These are phyloP conservation scores for Alternaria viburni DNA, from an alignment of 2,329 filamentous ascomycete genomes.

Conservation along the genomic window DNA sequence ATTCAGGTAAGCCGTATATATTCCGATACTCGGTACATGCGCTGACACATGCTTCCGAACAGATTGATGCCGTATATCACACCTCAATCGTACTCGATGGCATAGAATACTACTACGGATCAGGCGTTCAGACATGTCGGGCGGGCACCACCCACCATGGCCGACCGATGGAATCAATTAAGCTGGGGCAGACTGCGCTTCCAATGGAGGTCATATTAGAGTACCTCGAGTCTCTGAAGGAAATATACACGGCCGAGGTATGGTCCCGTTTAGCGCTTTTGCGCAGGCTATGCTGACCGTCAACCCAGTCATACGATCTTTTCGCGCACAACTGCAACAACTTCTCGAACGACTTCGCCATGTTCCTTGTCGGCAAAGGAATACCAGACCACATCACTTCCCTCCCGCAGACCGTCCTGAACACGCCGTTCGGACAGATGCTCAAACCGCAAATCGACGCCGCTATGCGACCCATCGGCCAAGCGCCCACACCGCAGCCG, in stretches of 20 bases:
- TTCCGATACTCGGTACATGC: background rate
- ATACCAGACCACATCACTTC: constrained; percentile 88
- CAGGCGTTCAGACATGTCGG: constrained; percentile 79
- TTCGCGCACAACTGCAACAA: constrained; percentile 97
- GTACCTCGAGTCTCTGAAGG: constrained; percentile 82
- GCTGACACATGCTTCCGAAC: background rate
- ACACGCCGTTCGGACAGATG: constrained; percentile 88
- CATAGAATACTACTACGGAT: constrained; percentile 91
- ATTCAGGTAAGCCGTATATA: constrained; percentile 52
- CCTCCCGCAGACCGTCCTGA: constrained; percentile 82
- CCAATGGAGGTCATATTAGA: constrained; percentile 83
- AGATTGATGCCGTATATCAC: constrained; percentile 91
- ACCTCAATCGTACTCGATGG: constrained; percentile 85
- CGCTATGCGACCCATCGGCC: constrained; percentile 67
- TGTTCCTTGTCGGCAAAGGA: constrained; percentile 84
- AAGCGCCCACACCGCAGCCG: constrained; percentile 58
- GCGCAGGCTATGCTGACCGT: constrained; percentile 26
- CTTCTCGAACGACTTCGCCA: constrained; percentile 90
- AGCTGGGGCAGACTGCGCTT: constrained; percentile 77
- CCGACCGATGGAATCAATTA: constrained; percentile 75
- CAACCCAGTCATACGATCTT: constrained; percentile 9
- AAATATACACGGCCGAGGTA: constrained; percentile 82
- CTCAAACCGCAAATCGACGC: constrained; percentile 76
- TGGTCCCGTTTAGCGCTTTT: background rate
- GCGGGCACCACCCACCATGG: constrained; percentile 89